Base-by-base conservation (phyloP, 2,329 filamentous ascomycete species). In the Penicillium sp. region DNA sequence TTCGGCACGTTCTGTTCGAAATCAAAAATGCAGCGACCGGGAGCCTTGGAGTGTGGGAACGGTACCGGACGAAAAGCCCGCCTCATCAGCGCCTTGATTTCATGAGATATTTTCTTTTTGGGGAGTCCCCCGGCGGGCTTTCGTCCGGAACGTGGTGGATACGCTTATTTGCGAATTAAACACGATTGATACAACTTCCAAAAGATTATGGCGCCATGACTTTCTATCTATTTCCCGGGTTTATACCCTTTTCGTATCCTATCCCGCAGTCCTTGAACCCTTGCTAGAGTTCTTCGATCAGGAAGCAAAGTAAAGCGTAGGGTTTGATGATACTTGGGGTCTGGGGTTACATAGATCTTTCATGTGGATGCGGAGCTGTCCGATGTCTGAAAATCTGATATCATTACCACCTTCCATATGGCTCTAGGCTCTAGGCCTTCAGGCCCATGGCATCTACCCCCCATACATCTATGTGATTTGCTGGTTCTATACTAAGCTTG, bases 151-250 rank as follows among this genome's bases (percentile, higher is more conserved):
- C 51, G 53, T 62, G 47, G 62, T 61, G 61, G 49, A 56, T 56
- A 46, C 53, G 53, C 48, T 53, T 47, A 52, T 63, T 56, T 61
- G 58, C 59, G 60, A 64, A 64, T 59, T 65, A 64, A 54, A 60
- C 57, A 65, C 54, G 61, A 64, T 62, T 65, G 62, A 65, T 63
- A 65, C 58, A 65, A 55, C 58, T 61, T 59, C 60, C 58, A 60
- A 64, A 65, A 64, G 63, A 60, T 57, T 54, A 62, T 65, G 62
- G 62, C 62, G 62, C 62, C 63, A 65, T 61, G 62, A 65, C 47
- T 45, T 61, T 57, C 30, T 51, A 48, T 40, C 38, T 32, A 11
- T 48, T 27, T 30, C 19, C 30, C 26, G 32, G 50, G 50, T 42
- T 38, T 27, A 18, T 41, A 10, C 16, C 40, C 34, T 38, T 40